A percentile compares a stretch with the other conserved stretches of the same genome.
These are phyloP conservation scores for Durusdinium trenchii DNA, from an alignment of 73 alveolate species.

Conservation along the genomic window DNA sequence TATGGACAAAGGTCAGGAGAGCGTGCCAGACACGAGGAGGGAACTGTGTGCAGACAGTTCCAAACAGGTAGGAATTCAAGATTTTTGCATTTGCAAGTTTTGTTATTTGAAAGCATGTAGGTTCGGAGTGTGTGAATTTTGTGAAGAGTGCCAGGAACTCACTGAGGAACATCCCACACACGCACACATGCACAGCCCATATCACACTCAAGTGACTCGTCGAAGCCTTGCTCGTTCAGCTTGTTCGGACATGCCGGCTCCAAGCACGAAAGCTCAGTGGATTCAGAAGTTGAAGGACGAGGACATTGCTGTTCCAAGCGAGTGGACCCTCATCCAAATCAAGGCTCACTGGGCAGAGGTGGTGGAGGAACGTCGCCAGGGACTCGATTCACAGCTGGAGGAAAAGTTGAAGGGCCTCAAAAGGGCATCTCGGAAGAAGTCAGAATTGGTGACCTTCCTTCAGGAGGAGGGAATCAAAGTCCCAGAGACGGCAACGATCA, in stretches of 20 bases:
- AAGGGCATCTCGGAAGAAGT: not conserved
- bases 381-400: not conserved
- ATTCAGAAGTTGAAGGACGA: not conserved
- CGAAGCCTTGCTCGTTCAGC: no score
- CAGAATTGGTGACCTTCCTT: not conserved
- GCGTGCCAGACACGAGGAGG: not conserved
- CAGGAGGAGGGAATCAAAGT: not conserved
- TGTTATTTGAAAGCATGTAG: not conserved
- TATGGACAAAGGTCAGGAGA: conserved; percentile 4
- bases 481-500: not conserved
- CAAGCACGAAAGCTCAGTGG: not conserved
- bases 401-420: not conserved
- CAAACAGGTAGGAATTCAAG: not conserved
- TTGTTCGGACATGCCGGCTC: not conserved
- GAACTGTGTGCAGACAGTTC: no score
- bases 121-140: not conserved
- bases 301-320: not conserved
- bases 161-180: not conserved
- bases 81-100: not conserved
- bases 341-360: not conserved
- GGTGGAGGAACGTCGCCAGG: no score
- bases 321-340: not conserved
- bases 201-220: no score
- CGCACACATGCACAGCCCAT: not conserved
- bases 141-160: not conserved